These are phyloP conservation scores for Bifiguratus adelaidae DNA, from an alignment of 192 early-diverging fungal species.

Conservation along the genomic window DNA sequence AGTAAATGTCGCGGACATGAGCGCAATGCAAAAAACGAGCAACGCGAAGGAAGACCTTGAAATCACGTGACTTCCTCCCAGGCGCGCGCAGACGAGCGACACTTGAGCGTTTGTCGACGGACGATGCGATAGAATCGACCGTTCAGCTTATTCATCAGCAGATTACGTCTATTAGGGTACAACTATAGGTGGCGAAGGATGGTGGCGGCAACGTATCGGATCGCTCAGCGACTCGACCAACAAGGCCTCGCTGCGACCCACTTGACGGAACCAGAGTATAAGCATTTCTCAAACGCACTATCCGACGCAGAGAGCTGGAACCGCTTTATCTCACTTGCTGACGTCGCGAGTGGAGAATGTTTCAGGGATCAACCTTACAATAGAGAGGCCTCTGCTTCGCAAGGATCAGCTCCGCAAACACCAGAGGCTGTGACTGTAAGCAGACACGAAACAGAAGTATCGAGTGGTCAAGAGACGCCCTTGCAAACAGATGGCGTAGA, in stretches of 20 bases:
- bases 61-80: too few relatives aligned
- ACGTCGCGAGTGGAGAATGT: slow-evolving; percentile 3
- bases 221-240: background rate
- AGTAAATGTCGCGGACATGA: too few relatives aligned
- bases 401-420: background rate
- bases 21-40: too few relatives aligned
- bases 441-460: slow-evolving; percentile 8
- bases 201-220: background rate
- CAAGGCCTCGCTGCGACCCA: background rate
- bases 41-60: too few relatives aligned
- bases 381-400: background rate
- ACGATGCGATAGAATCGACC: too few relatives aligned
- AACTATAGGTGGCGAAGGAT: too few relatives aligned
- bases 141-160: too few relatives aligned
- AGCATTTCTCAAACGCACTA: slow-evolving; percentile 21
- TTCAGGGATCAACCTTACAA: slow-evolving; percentile 5
- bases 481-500: slow-evolving; percentile 6
- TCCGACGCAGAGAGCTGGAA: slow-evolving; percentile 19
- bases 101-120: too few relatives aligned
- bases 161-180: too few relatives aligned
- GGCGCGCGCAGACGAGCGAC: too few relatives aligned
- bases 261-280: slow-evolving; percentile 21
- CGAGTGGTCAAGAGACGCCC: slow-evolving; percentile 7
- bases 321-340: slow-evolving; percentile 23
- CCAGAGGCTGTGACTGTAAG: slow-evolving; percentile 5